Evolutionary conservation across 371 early-diverging fungal species (phyloP), one percentile per base, ranked within the genome.

Genomic region (Apophysomyces ossiformis): DNA sequence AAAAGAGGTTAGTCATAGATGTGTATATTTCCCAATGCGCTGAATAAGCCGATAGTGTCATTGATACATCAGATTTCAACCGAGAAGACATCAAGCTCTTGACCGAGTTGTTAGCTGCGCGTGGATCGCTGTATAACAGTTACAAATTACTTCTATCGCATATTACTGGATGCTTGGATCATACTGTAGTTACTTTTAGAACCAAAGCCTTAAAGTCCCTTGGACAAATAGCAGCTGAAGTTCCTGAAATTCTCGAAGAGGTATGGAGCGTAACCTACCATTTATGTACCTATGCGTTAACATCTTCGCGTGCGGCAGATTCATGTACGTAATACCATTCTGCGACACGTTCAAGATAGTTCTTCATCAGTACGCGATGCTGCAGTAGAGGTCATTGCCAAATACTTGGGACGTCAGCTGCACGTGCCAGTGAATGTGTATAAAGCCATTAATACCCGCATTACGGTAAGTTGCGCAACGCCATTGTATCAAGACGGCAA

Each of bases 331-430:
- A 77, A 72, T n/a, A 84, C 91, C 0, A 87, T 97, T 32, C 76
- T 89, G 21, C 84, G 88, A 21, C 83, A 94, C 12, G 70, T 97
- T 13, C 85, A 90, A 50, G 98, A 98, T 67, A 75, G 76, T 35
- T 95, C 96, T 9, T 87, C 96, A 13, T 84, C 89, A 12, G 97
- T 98, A 1, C 88, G 98, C 39, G 97, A 96, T 79, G 93, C 93
- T 8, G 94, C 96, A 4, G 85, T 96, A 8, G 95, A 96, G 39
- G 74, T 96, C 13, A 80, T 96, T 4, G 94, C 96, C 8, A 91
- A 88, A 61, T 93, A 92, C 69, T 70, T 95, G 41, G 70, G 87
- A 8, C 83, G 83, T 60, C 87, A 90, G 43, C 74, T 77, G 3
- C 82, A 78, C 46, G 78, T 93, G 9, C 83, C 90, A 1, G 69